phyloP scores from a whole-genome alignment of 176 grass and related monocot genomes.

The Phragmites australis region DNA sequence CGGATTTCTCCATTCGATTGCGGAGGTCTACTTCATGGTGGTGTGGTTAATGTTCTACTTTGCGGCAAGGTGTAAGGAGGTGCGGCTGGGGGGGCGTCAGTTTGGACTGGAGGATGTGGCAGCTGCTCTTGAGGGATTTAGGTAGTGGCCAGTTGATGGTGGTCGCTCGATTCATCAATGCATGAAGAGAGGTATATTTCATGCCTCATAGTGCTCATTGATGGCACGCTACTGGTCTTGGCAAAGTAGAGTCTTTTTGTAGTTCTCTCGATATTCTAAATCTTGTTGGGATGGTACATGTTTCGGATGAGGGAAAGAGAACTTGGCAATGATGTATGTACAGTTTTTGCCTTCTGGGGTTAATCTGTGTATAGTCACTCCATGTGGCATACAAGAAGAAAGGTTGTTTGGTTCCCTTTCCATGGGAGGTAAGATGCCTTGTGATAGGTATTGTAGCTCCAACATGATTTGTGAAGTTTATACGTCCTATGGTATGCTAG shows the following conservation, averaged over 20 bases:
- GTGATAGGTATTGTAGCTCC: slow-evolving; percentile 43
- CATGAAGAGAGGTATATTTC: slow-evolving; percentile 45
- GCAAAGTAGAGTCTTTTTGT: slow-evolving; percentile 17
- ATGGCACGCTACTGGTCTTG: slow-evolving; percentile 15
- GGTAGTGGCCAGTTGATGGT: slow-evolving; percentile 33
- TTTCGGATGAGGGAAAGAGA: slow-evolving; percentile 25
- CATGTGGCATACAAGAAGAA: slow-evolving; percentile 35
- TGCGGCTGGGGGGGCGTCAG: slow-evolving; percentile 53
- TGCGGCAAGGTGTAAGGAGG: slow-evolving; percentile 68
- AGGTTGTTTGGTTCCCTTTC: slow-evolving; percentile 11
- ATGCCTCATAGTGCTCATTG: slow-evolving; percentile 25
- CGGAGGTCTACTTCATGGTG: slow-evolving; percentile 89
- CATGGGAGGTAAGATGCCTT: slow-evolving; percentile 20
- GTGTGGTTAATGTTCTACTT: slow-evolving; percentile 93
- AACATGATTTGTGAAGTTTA: slow-evolving; percentile 43
- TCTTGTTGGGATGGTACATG: slow-evolving; percentile 31
- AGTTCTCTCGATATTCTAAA: slow-evolving; percentile 39
- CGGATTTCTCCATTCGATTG: slow-evolving; percentile 58
- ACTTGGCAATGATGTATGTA: slow-evolving; percentile 51
- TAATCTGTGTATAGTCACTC: slow-evolving; percentile 36
- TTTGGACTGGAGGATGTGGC: slow-evolving; percentile 81
- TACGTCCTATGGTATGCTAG: slow-evolving; percentile 11
- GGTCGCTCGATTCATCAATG: neutral
- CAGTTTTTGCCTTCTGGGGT: slow-evolving; percentile 38
- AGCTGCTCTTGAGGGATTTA: slow-evolving; percentile 63